Evolutionary conservation across 225 moss, liverwort and hornwort species (phyloP).

Genomic region (Sphagnum tenellum): DNA sequence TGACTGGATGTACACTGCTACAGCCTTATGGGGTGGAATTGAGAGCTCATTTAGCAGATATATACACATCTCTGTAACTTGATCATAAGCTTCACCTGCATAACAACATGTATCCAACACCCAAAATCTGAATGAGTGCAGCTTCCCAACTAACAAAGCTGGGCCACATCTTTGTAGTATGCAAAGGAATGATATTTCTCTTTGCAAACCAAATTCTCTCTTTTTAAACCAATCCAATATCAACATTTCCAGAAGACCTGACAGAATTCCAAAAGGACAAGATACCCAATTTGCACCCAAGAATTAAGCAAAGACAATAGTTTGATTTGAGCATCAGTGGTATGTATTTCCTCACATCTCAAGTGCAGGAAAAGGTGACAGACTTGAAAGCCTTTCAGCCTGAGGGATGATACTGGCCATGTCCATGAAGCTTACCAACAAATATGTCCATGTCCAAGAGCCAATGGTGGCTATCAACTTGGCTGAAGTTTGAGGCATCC

Average conservation of each 20-base stretch:
- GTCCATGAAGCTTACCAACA: constrained; percentile 30
- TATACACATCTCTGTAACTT: constrained; percentile 65
- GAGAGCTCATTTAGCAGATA: constrained; percentile 52
- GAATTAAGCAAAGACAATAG: neutral
- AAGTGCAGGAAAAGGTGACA: neutral
- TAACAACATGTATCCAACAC: too few species aligned
- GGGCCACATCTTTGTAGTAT: too few species aligned
- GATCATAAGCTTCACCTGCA: constrained; percentile 56
- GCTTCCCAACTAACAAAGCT: too few species aligned
- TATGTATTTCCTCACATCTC: neutral
- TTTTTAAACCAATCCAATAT: neutral
- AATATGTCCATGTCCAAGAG: constrained; percentile 64
- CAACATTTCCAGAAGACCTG: neutral
- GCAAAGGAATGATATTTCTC: too few species aligned
- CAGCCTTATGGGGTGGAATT: constrained; percentile 60
- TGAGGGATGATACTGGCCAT: neutral
- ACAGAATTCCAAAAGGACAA: neutral
- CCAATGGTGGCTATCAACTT: constrained; percentile 61
- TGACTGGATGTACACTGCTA: constrained; percentile 62
- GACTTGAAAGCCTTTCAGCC: neutral
- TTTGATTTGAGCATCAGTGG: neutral
- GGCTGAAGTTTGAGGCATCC: constrained; percentile 61
- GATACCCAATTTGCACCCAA: neutral
- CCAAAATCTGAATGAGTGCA: too few species aligned
- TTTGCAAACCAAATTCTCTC: too few species aligned